phyloP scores from a whole-genome alignment of 1,284 basidiomycete species.

The Acaromyces ingoldii region DNA sequence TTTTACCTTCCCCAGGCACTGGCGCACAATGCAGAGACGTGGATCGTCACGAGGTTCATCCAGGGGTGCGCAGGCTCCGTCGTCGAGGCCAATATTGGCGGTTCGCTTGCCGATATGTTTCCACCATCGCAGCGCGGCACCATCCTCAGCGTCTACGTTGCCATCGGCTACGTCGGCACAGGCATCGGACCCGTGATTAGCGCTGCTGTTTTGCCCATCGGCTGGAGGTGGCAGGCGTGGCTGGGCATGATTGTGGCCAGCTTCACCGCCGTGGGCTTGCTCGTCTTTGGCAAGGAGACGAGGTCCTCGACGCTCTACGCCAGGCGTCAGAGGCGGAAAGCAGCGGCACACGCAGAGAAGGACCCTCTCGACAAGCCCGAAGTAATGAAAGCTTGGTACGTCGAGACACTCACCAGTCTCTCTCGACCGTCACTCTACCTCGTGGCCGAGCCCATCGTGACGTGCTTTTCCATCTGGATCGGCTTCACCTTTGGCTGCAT shows the following conservation, averaged over 20 bases:
- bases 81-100: constrained; percentile 45
- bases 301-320: no score
- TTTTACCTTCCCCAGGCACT: constrained; percentile 44
- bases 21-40: constrained; percentile 33
- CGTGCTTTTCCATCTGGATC: constrained; percentile 53
- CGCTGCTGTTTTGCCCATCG: constrained; percentile 4
- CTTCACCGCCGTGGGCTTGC: constrained; percentile 11
- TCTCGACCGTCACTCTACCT: constrained; percentile 46
- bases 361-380: constrained; percentile 45
- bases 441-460: constrained; percentile 54
- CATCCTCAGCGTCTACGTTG: neutral
- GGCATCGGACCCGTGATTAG: constrained; percentile 19
- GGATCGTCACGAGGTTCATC: constrained; percentile 48
- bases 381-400: no score
- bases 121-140: neutral
- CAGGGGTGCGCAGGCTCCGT: constrained; percentile 47
- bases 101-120: constrained; percentile 3
- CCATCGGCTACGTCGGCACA: constrained; percentile 5
- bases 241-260: neutral
- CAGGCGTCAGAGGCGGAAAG: no score
- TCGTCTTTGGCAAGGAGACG: constrained; percentile 42
- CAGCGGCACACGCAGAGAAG: no score
- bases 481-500: constrained; percentile 31
- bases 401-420: no score
- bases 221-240: neutral